Percentiles rank a stretch among this genome's conserved stretches.
These are phyloP conservation scores for Ustilago sp. DNA, from an alignment of 1,284 basidiomycete genomes.

Conservation along the genomic window DNA sequence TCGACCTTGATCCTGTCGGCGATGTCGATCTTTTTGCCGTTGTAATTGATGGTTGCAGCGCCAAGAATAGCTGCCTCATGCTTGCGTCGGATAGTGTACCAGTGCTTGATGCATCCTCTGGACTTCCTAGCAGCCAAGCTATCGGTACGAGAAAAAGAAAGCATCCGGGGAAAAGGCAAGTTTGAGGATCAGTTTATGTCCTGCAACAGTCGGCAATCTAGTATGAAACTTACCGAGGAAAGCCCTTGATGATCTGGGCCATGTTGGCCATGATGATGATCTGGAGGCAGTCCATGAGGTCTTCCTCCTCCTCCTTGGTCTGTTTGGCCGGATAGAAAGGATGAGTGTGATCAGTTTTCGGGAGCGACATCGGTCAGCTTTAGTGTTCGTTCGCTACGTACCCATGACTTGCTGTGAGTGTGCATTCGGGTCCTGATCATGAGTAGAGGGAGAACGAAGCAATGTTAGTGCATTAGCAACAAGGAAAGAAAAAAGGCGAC, in stretches of 20 bases:
- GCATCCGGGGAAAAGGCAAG: not conserved
- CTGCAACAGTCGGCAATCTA: not conserved
- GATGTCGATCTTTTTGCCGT: conserved; percentile 4
- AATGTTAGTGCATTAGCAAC: not conserved
- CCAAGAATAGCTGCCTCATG: not conserved
- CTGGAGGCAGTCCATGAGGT: conserved; percentile 8
- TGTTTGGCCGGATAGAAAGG: not conserved
- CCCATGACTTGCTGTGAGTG: not conserved
- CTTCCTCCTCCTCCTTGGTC: conserved; percentile 30
- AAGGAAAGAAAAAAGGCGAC: not conserved
- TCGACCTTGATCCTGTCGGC: not conserved
- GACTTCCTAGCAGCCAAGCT: not conserved
- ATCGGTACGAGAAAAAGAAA: not conserved
- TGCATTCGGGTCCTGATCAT: not conserved
- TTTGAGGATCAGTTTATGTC: not conserved
- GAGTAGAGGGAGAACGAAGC: too few species aligned
- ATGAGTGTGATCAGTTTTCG: not conserved
- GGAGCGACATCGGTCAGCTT: not conserved
- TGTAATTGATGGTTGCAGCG: not conserved
- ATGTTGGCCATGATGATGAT: conserved; percentile 1
- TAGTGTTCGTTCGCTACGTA: not conserved
- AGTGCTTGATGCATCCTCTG: not conserved
- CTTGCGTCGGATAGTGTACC: conserved; percentile 2
- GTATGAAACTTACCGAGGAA: conserved; percentile 8
- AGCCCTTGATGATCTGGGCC: conserved; percentile 15